Evolutionary conservation across 208 protist genomes (phyloP).

Genomic region (Wallacemonas sp.): DNA sequence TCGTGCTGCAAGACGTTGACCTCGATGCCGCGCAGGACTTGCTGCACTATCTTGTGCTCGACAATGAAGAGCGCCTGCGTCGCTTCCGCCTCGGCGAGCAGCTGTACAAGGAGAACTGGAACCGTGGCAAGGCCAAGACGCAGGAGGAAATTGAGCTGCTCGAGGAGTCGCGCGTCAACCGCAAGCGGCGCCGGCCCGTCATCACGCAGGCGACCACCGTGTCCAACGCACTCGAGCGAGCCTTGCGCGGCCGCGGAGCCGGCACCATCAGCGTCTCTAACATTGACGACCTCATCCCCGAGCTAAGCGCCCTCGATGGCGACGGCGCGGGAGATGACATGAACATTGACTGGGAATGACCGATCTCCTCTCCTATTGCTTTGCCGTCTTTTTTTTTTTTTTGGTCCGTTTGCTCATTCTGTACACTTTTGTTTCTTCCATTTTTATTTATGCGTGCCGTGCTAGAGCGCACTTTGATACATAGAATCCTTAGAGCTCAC

Average conservation of each 20-base stretch:
- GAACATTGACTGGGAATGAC: constrained; percentile 45
- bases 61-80: constrained; percentile 87
- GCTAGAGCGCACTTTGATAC: too few relatives aligned
- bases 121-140: constrained; percentile 66
- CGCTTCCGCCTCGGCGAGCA: constrained; percentile 64
- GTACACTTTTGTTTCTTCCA: too few relatives aligned
- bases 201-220: constrained; percentile 55
- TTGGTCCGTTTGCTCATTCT: not conserved
- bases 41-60: constrained; percentile 68
- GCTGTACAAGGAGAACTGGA: constrained; percentile 74
- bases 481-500: too few relatives aligned
- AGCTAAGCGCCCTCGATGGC: constrained; percentile 39
- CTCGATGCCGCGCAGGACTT: constrained; percentile 73
- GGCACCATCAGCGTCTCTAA: constrained; percentile 66
- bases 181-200: constrained; percentile 51
- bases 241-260: constrained; percentile 63
- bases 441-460: too few relatives aligned
- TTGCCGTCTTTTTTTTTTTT: constrained; percentile 11
- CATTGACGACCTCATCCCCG: constrained; percentile 80
- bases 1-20: constrained; percentile 57
- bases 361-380: not conserved
- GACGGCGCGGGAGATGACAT: constrained; percentile 46
- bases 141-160: constrained; percentile 68
- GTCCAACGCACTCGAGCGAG: constrained; percentile 62
- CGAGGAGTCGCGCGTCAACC: constrained; percentile 36